phyloP scores from a whole-genome alignment of 192 early-diverging fungal species.

The Backusella sp. region DNA sequence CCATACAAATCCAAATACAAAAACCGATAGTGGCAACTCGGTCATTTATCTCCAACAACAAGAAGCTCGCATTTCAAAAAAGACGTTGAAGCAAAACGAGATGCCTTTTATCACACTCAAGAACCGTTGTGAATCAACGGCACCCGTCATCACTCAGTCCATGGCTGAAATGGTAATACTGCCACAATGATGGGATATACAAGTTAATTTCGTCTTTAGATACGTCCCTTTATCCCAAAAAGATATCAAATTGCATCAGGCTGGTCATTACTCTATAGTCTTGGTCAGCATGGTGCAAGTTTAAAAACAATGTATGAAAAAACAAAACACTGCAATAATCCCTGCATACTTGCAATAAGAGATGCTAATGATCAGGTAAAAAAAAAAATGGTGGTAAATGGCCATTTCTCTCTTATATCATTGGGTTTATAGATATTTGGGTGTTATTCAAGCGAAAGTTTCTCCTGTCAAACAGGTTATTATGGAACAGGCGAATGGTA shows the following conservation, averaged over 20 bases:
- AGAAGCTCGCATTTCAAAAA: background rate
- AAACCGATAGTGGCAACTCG: background rate
- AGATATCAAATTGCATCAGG: conserved; percentile 66
- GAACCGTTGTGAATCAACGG: background rate
- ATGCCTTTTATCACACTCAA: background rate
- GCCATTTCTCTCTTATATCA: background rate
- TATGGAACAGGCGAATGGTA: conserved; percentile 86
- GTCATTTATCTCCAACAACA: background rate
- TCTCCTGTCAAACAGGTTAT: conserved; percentile 60
- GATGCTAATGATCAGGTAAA: conserved; percentile 55
- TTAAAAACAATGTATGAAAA: conserved; percentile 75
- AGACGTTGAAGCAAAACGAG: background rate
- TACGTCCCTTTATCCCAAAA: conserved; percentile 56
- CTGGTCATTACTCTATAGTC: conserved; percentile 87
- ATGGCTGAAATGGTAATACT: background rate
- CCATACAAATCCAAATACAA: background rate
- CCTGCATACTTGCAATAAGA: conserved; percentile 68
- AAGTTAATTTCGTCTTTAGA: background rate
- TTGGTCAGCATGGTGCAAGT: conserved; percentile 90
- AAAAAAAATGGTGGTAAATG: background rate
- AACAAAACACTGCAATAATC: conserved; percentile 55
- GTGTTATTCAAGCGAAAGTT: conserved; percentile 68
- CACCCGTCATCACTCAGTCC: background rate
- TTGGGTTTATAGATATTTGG: conserved; percentile 65
- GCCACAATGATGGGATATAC: no score